These are phyloP conservation scores for Petrea volubilis DNA, from an alignment of 257 asterid species.

Conservation along the genomic window DNA sequence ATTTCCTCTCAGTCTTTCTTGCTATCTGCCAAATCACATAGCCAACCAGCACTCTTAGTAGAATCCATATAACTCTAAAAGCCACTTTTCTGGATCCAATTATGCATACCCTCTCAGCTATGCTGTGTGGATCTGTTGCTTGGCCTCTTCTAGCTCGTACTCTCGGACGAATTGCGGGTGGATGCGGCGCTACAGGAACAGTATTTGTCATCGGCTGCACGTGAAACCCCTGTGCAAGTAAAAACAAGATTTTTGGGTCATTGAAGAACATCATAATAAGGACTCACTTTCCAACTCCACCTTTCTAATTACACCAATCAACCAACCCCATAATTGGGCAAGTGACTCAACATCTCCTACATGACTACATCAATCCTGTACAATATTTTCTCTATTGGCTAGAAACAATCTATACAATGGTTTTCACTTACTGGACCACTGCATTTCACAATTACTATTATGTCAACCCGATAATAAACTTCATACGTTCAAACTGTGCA, in stretches of 20 bases:
- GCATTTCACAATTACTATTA: background rate
- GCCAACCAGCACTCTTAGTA: background rate
- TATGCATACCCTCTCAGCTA: constrained; percentile 90
- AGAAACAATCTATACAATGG: background rate
- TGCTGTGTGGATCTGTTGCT: constrained; percentile 99
- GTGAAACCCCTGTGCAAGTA: constrained; percentile 63
- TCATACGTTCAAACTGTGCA: background rate
- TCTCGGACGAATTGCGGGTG: constrained; percentile 89
- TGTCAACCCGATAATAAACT: background rate
- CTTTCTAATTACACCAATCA: constrained; percentile 17
- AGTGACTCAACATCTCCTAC: background rate
- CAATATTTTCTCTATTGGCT: background rate
- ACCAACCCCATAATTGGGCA: background rate
- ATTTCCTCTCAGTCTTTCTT: background rate
- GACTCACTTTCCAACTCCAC: background rate
- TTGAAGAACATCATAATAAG: background rate
- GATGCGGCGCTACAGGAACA: constrained; percentile 68
- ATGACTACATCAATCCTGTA: background rate
- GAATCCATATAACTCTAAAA: background rate
- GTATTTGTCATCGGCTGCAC: constrained; percentile 69
- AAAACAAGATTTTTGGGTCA: constrained; percentile 1
- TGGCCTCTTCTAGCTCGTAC: constrained; percentile 99
- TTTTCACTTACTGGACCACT: background rate
- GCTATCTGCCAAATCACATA: background rate
- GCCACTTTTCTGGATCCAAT: background rate